Base-by-base conservation (phyloP, 108 stramenopile genomes). In the Cylindrotheca closterium region DNA sequence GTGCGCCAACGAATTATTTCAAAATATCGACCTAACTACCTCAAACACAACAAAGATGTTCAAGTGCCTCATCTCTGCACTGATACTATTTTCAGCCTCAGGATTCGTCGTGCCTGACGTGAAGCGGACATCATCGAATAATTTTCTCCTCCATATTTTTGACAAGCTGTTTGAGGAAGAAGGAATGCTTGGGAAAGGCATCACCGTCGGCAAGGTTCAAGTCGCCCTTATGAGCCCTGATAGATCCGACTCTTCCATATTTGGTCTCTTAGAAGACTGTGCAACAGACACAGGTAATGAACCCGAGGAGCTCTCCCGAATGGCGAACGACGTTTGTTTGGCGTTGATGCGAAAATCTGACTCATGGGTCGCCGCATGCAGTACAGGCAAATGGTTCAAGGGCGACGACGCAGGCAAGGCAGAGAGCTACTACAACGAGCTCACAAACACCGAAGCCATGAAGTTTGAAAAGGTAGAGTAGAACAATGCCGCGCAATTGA, bases 171-270 rank as follows among this genome's bases (percentile, higher is more conserved):
- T 92, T 56, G 91, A 92, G 63, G 86, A 89, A 61, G 75, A 74
- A 31, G 91, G 91, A 7, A 77, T 82, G 17, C 71, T 92, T 26
- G 91, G 91, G 12, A 92, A 87, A 69, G 91, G 87, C 10, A 86
- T 92, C 54, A 92, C 90, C 30, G 90, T 92, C 0, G 90, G 90
- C 8, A 88, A 86, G 51, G 68, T 92, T 46, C 87, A 88, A 68
- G 74, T 92, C 3, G 87, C 85, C 26, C 68, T 92, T 24, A 60
- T 23, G 8, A 67, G 68, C 28, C n/a, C 47, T 5, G 82, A 85
- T 32, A 78, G 90, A 48, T 57, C 65, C 0, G 47, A 22, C 15
- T 67, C 62, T 51, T 80, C 78, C 48, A 85, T 90, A 26, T 84
- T 88, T 65, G 82, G 70, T 18, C 49, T 78, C 4, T 55, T 88